Base-by-base conservation (phyloP, 1,284 basidiomycete genomes). In the Papiliotrema fonsecae region DNA sequence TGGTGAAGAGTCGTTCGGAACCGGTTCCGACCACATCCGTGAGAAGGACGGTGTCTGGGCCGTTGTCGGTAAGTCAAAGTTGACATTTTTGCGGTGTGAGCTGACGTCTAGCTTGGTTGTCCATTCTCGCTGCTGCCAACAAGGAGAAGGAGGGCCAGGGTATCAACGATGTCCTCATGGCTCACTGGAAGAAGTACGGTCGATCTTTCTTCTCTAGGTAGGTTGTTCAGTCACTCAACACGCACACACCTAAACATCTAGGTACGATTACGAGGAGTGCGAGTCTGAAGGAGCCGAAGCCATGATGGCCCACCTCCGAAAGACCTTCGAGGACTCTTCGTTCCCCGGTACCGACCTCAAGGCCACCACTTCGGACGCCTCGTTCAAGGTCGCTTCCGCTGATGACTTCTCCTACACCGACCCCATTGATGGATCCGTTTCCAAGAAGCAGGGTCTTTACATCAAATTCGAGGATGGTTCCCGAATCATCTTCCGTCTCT, bases 11-110 rank as follows among this genome's bases (percentile, higher is more conserved):
- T 93, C 88, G 10, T 98, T 98, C 74, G 94, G 94, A 53, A 98
- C 94, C n/a, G 94, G 94, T 18, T 97, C 94, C 16, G 94, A 98
- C 76, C 94, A 98, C 76, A 96, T 98, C 63, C 88, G 94, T 57
- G 94, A 98, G 79, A 98, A 98, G 81, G 94, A 98, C 67, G 94
- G 94, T 62, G 78, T 98, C 37, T 98, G 94, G 94, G 94, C 96
- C 51, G 80, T 98, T 54, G 80, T 97, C 42, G 89, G 89, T 88
- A 62, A 67, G 74, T 72, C 27, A 45, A 19, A 36, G n/a, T 6
- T 27, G 13, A 18, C 3, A 25, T 41, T 32, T 19, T 30, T 31
- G 31, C 37, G 31, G 35, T 13, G n/a, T 22, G 21, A 25, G 24
- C 47, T 55, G 31, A 55, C 40, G 4, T 25, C 2, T 53, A 90